Evolutionary conservation across 331 rosid genomes (phyloP).

Genomic region (Cydonia oblonga): DNA sequence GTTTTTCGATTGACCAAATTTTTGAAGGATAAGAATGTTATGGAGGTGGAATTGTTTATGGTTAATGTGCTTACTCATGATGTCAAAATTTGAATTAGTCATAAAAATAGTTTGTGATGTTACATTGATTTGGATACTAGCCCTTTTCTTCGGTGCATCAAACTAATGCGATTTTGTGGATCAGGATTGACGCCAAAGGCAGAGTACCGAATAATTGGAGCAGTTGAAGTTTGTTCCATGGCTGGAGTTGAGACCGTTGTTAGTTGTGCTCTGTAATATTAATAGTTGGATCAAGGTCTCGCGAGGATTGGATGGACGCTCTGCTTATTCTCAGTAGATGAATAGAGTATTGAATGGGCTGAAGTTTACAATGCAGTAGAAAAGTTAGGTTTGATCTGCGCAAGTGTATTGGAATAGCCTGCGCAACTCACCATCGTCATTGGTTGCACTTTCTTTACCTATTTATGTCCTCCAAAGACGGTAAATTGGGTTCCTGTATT

Average conservation of each 20-base stretch:
- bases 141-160: neutral
- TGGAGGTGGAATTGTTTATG: neutral
- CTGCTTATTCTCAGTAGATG: constrained; percentile 11
- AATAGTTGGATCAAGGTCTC: constrained; percentile 5
- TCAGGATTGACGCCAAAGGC: constrained; percentile 20
- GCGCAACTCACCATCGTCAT: constrained; percentile 2
- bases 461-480: neutral
- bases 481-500: constrained; percentile 3
- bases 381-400: constrained; percentile 13
- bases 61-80: neutral
- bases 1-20: neutral
- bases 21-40: neutral
- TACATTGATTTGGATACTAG: neutral
- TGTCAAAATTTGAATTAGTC: neutral
- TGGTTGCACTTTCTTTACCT: neutral
- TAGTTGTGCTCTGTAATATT: neutral
- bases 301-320: constrained; percentile 17
- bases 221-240: neutral
- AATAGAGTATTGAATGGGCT: constrained; percentile 5
- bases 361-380: constrained; percentile 9
- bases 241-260: neutral
- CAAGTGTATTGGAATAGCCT: constrained; percentile 17
- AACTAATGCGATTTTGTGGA: constrained; percentile 18
- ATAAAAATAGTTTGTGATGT: neutral
- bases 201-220: constrained; percentile 10